Evolutionary conservation across 2,329 filamentous ascomycete species (phyloP), one percentile per base, ranked within the genome.

Genomic region (Mollisia scopiformis): DNA sequence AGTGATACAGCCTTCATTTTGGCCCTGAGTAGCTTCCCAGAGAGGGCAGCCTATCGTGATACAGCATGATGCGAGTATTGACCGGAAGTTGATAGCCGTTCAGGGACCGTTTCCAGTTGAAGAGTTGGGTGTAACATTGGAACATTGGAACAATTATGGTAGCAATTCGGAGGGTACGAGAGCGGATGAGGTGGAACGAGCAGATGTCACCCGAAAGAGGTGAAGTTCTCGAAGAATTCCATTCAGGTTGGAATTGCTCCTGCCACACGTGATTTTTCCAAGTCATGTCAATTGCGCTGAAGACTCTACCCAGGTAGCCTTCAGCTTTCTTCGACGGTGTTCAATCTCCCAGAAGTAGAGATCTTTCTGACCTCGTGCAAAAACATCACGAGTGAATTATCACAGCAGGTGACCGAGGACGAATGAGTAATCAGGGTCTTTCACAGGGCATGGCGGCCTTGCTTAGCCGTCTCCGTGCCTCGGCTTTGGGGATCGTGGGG

Each of bases 51-150:
- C 52, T 59, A 35, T 49, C 13, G 57, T 62, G 35, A 58, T 57
- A 64, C 62, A 49, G 33, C 57, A 58, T 53, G 21, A 62, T 64
- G 57, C 57, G 57, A 57, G 57, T 52, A 58, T 52, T 27, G 33
- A 27, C 14, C 35, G 52, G 37, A 46, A 21, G 25, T 14, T 33
- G 16, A 37, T n/a, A 43, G 27, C 33, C 31, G 47, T 19, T 43
- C 33, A 52, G 47, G 47, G 27, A 43, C 19, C 41, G 25, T 33
- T 49, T 58, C 33, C 21, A 28, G 19, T 51, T 16, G 33, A 35
- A 19, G 13, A 19, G 6, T 33, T n/a, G 16, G 14, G 49, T 51
- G 49, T 33, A 28, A 51, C 49, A 21, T 51, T 33, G 49, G 30
- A 51, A 19, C 49, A 19, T 33, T 51, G 27, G 49, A 16, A 51